Evolutionary conservation across 2,329 filamentous ascomycete genomes (phyloP).

Genomic region (Ophiostoma himal-ulmi): DNA sequence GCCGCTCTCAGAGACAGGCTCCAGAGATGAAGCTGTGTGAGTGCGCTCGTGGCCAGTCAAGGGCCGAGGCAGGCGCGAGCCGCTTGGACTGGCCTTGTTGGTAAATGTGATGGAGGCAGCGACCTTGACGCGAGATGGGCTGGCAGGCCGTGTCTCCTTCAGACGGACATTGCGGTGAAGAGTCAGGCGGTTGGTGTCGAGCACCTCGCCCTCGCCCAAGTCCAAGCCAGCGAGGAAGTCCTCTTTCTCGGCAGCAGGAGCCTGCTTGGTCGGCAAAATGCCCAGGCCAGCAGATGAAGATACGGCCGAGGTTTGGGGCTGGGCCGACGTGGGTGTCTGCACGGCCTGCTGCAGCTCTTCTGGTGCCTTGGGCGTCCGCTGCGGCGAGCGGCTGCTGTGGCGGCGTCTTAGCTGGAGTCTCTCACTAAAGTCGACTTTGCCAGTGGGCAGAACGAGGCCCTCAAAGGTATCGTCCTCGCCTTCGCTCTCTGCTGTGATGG

Average conservation of each 20-base stretch:
- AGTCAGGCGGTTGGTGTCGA: slow-evolving; percentile 73
- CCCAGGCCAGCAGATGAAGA: slow-evolving; percentile 12
- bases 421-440: slow-evolving; percentile 75
- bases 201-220: slow-evolving; percentile 74
- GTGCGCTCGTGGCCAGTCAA: slow-evolving; percentile 60
- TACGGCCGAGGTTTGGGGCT: slow-evolving; percentile 8
- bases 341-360: slow-evolving; percentile 25
- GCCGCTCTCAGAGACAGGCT: slow-evolving; percentile 86
- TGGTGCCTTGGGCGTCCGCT: slow-evolving; percentile 32
- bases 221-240: slow-evolving; percentile 86
- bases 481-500: slow-evolving; percentile 85
- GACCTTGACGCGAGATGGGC: slow-evolving; percentile 65
- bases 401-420: slow-evolving; percentile 64
- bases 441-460: slow-evolving; percentile 77
- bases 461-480: slow-evolving; percentile 90
- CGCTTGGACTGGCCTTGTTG: slow-evolving; percentile 43
- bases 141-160: slow-evolving; percentile 63
- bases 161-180: slow-evolving; percentile 89
- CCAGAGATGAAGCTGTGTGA: slow-evolving; percentile 67
- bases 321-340: slow-evolving; percentile 18
- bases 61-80: slow-evolving; percentile 74
- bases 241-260: slow-evolving; percentile 50
- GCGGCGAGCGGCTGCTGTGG: slow-evolving; percentile 53
- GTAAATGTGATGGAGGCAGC: slow-evolving; percentile 88
- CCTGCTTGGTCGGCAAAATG: slow-evolving; percentile 24